Evolutionary conservation across 2,329 filamentous ascomycete genomes (phyloP).

Genomic region (Colletotrichum plurivorum): DNA sequence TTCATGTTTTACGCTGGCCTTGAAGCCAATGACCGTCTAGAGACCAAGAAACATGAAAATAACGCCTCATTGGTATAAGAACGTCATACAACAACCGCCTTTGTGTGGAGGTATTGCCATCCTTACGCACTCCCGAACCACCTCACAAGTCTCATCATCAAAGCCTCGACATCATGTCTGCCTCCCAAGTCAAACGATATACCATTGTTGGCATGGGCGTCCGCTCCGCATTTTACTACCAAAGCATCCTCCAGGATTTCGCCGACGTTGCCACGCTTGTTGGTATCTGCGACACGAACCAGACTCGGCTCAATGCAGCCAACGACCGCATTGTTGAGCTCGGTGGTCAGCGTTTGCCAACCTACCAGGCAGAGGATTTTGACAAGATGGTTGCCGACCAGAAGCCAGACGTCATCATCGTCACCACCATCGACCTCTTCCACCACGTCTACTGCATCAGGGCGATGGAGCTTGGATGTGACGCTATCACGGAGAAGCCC

Average conservation of each 20-base stretch:
- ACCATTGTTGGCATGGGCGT: constrained; percentile 59
- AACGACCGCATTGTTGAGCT: constrained; percentile 54
- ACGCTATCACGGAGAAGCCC: constrained; percentile 75
- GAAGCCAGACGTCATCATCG: constrained; percentile 61
- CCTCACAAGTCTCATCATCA: no score
- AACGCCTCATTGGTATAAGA: no score
- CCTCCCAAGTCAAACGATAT: constrained; percentile 43
- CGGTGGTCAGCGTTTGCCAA: constrained; percentile 43
- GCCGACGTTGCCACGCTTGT: constrained; percentile 54
- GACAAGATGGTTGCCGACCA: constrained; percentile 56
- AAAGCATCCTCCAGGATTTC: constrained; percentile 58
- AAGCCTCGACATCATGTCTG: no score
- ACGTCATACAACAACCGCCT: no score
- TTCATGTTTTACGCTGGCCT: no score
- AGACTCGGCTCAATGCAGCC: constrained; percentile 59
- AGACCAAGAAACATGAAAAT: no score
- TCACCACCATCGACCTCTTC: constrained; percentile 64
- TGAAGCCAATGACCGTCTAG: no score
- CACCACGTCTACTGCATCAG: constrained; percentile 63
- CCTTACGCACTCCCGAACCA: no score
- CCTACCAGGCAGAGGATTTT: no score
- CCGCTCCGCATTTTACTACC: constrained; percentile 61
- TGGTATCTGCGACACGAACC: constrained; percentile 61
- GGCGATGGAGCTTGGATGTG: constrained; percentile 68
- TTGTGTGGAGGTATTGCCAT: no score